phyloP scores from a whole-genome alignment of 805 yeast species.

The Starmerella tilneyi region DNA sequence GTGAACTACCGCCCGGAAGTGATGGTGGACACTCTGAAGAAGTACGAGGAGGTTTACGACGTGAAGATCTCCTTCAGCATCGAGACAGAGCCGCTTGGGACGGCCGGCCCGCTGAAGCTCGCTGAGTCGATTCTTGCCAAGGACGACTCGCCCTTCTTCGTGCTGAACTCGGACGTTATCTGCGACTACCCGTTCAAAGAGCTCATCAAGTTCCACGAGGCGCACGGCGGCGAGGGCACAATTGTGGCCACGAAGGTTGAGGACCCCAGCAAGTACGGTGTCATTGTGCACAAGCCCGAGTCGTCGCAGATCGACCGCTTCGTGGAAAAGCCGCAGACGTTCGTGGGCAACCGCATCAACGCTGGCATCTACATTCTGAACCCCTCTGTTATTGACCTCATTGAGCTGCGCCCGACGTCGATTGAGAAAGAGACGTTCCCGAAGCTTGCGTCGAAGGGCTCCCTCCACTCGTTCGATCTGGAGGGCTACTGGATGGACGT shows the following conservation, averaged over 20 bases:
- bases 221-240: conserved; percentile 96
- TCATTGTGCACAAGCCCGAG: conserved; percentile 91
- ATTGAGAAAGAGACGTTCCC: conserved; percentile 99
- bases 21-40: conserved; percentile 88
- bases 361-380: conserved; percentile 97
- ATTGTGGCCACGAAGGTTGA: conserved; percentile 99
- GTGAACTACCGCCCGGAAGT: conserved; percentile 99
- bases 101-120: conserved; percentile 97
- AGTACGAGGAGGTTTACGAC: conserved; percentile 91
- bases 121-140: conserved; percentile 90
- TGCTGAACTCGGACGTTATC: conserved; percentile 94
- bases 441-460: conserved; percentile 73
- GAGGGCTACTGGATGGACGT: conserved; percentile 99
- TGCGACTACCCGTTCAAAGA: conserved; percentile 97
- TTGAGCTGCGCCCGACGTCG: conserved; percentile 97
- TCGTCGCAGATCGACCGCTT: conserved; percentile 95
- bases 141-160: conserved; percentile 94
- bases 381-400: conserved; percentile 93
- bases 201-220: conserved; percentile 82
- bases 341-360: conserved; percentile 98
- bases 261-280: conserved; percentile 99
- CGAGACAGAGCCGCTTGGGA: conserved; percentile 98
- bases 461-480: conserved; percentile 87
- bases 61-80: conserved; percentile 92
- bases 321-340: conserved; percentile 98